Evolutionary conservation across 1,139 yeast species (phyloP).

Genomic region (Sugiyamaella grinbergsii): DNA sequence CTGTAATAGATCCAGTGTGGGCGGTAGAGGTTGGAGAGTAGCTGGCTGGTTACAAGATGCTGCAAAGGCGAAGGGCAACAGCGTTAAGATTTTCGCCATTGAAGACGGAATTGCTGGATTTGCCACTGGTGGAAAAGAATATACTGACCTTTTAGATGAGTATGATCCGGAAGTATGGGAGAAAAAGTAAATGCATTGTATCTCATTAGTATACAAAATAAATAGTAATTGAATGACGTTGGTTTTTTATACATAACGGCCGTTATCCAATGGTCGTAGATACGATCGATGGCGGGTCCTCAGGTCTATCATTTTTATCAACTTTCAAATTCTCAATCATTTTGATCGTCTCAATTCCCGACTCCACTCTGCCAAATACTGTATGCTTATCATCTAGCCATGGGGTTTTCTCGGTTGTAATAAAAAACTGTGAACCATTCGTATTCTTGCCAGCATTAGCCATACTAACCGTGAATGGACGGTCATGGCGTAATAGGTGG

Average conservation of each 20-base stretch:
- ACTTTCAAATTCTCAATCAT: constrained; percentile 39
- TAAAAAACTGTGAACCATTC: constrained; percentile 66
- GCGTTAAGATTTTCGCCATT: constrained; percentile 29
- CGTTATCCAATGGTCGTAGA: constrained; percentile 26
- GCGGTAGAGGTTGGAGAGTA: constrained; percentile 32
- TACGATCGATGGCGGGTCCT: constrained; percentile 40
- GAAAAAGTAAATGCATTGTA: neutral
- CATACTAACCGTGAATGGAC: constrained; percentile 55
- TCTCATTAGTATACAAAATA: neutral
- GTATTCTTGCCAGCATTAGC: constrained; percentile 66
- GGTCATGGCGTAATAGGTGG: constrained; percentile 44
- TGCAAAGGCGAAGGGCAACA: constrained; percentile 26
- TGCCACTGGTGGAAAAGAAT: constrained; percentile 31
- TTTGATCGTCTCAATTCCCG: constrained; percentile 44
- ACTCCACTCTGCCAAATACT: constrained; percentile 58
- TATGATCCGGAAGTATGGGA: constrained; percentile 26
- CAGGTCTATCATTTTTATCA: constrained; percentile 41
- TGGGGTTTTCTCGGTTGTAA: constrained; percentile 49
- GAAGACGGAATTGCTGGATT: constrained; percentile 34
- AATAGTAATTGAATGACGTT: neutral
- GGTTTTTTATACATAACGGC: neutral
- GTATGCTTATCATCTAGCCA: constrained; percentile 61
- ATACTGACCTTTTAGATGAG: constrained; percentile 30
- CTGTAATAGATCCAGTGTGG: constrained; percentile 27
- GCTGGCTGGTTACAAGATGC: constrained; percentile 35